Evolutionary conservation across 1,139 yeast genomes (phyloP), one percentile per base, ranked within the genome.

Genomic region (Geotrichum citri-aurantii): DNA sequence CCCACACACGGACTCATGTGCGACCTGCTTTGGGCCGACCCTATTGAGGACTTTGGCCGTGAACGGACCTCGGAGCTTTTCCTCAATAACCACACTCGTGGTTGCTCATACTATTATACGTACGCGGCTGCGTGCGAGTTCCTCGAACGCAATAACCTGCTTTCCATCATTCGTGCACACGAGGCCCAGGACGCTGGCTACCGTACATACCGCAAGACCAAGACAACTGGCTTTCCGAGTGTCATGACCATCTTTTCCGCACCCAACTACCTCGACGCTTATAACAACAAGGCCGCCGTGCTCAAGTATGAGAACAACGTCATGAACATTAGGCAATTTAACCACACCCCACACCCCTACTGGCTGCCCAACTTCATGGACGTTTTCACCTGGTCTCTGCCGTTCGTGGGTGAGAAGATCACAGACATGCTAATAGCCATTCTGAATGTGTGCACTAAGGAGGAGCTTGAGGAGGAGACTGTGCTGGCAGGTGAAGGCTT

Each of bases 171-270:
- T 56, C 80, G 99, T 62, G 99, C 98, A 1, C 99, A 93, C 72
- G 98, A 93, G 73, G 98, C 98, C 1, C 99, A 93, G 73, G 97
- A 93, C 73, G 95, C 95, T 17, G 99, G 99, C 29, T 93, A 91
- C 74, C 79, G 97, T 71, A 93, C 95, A 88, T 93, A 93, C 75
- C 87, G 87, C 65, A 82, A 90, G 65, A 90, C 97, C 2, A 82
- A 84, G 64, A 81, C 89, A 19, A 86, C 92, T 70, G 96, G 95
- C n/a, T 93, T 93, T 72, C 98, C 98, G 1, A 84, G 95, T 21
- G 80, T 93, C 54, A 82, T 93, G 73, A 92, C 98, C 12, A 84
- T 93, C 77, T 93, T 93, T 74, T 86, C 95, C 60, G 99, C 99
- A 0, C 99, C 99, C 4, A 93, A 93, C 73, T 93, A 93, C 73